Evolutionary conservation across 2,329 filamentous ascomycete species (phyloP), one percentile per base, ranked within the genome.

Genomic region (Colletotrichum caudatum): DNA sequence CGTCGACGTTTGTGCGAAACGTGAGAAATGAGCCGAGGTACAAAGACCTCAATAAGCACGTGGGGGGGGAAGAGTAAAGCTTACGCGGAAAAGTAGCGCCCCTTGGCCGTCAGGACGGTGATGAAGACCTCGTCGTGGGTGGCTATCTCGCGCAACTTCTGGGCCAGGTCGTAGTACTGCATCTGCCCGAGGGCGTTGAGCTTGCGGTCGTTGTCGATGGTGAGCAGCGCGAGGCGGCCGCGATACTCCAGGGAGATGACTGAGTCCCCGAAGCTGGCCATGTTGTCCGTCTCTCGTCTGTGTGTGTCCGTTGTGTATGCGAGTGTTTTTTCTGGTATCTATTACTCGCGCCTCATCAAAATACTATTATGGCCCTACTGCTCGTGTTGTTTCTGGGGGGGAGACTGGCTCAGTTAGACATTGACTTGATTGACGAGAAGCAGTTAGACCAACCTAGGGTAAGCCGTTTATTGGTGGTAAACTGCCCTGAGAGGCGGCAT

Each of bases 31-130:
- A 8, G 54, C n/a, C 35, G 35, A 26, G 35, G 35, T 58, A 39
- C 23, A 1, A 0, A 29, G 11, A 29, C 14, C 29, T 26, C 37
- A 29, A 51, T 33, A 33, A 26, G 44, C 54, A 18, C 20, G 8
- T n/a, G 60, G 14, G 44, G 48, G 58, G 66, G 39, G 41, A 29
- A 39, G 23, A 16, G 51, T 6, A 11, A 9, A 37, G 81, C 89
- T 77, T 87, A 97, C 93, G 95, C 95, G 12, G 94, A 98, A 84
- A 98, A 98, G 79, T 84, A 91, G 9, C 89, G 87, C n/a, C 95
- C 95, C 71, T 90, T 95, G 77, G 90, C 96, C 0, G 94, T 93
- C 4, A 98, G 78, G 14, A 98, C 86, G 3, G 95, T 98, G 76
- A 97, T 90, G 78, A 88, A 93, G 71, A 98, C 90, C 74, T 97